These are phyloP conservation scores for Cyathus striatus DNA, from an alignment of 768 basidiomycete genomes.

Conservation along the genomic window DNA sequence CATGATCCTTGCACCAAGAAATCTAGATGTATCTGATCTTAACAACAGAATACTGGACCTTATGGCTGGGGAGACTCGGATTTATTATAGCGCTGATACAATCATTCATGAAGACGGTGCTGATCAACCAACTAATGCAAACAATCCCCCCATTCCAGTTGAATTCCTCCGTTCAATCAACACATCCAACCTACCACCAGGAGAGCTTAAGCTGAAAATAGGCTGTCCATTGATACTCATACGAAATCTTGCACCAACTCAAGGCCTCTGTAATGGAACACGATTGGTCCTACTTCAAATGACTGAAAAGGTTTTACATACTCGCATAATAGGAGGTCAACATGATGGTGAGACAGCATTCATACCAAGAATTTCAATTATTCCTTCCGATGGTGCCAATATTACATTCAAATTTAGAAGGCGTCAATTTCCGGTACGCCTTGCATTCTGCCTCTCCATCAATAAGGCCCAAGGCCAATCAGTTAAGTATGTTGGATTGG, in stretches of 20 bases:
- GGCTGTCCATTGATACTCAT: background rate
- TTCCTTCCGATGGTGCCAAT: constrained; percentile 3
- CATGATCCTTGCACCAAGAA: constrained; percentile 28
- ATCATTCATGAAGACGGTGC: constrained; percentile 3
- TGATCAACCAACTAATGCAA: too few species aligned
- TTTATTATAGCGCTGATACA: constrained; percentile 22
- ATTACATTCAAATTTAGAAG: constrained; percentile 16
- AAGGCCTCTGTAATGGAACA: background rate
- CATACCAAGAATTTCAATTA: constrained; percentile 24
- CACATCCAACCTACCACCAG: background rate
- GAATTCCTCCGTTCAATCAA: background rate
- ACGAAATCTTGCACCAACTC: background rate
- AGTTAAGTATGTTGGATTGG: constrained; percentile 31
- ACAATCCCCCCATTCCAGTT: too few species aligned
- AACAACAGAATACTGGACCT: constrained; percentile 17
- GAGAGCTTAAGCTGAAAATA: background rate
- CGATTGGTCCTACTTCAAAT: background rate
- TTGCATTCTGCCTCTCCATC: constrained; percentile 39
- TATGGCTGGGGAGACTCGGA: constrained; percentile 15
- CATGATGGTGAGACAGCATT: constrained; percentile 8
- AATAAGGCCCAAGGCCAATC: constrained; percentile 45
- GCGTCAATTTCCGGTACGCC: constrained; percentile 34
- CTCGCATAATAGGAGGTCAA: background rate
- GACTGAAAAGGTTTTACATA: background rate
- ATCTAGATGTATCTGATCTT: constrained; percentile 31